Percentiles rank a stretch among this genome's conserved stretches.
Evolutionary conservation across 306 rosid genomes (phyloP).

Genomic region (Myrica gale): DNA sequence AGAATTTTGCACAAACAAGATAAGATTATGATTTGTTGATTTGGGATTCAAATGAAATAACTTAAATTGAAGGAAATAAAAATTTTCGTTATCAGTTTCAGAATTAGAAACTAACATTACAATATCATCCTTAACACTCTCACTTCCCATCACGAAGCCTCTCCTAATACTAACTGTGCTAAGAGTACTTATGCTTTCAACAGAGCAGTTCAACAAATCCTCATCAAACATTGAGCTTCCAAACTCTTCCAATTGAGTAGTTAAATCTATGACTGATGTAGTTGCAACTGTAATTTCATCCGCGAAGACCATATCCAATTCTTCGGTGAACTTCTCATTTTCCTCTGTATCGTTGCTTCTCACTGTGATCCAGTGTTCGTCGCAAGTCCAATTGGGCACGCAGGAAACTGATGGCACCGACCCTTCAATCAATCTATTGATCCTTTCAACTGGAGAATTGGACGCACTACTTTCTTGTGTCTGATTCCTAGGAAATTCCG

Average conservation of each 20-base stretch:
- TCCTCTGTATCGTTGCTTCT: slow-evolving; percentile 31
- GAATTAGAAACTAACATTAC: slow-evolving; percentile 19
- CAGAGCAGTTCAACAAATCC: slow-evolving; percentile 23
- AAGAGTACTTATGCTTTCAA: neutral
- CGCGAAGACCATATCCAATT: neutral
- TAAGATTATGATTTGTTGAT: neutral
- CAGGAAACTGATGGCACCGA: slow-evolving; percentile 11
- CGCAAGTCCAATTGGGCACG: slow-evolving; percentile 28
- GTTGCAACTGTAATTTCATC: slow-evolving; percentile 11
- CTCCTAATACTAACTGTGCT: neutral
- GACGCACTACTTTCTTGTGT: slow-evolving; percentile 17
- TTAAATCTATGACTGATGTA: neutral
- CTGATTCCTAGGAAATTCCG: slow-evolving; percentile 15
- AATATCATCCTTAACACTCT: slow-evolving; percentile 18
- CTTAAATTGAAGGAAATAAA: slow-evolving; percentile 1
- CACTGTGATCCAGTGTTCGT: slow-evolving; percentile 44
- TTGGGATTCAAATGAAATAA: neutral
- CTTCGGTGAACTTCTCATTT: neutral
- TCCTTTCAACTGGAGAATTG: slow-evolving; percentile 36
- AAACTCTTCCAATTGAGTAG: slow-evolving; percentile 16
- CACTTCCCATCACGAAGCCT: slow-evolving; percentile 14
- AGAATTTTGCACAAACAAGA: neutral
- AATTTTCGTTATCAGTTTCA: slow-evolving; percentile 13
- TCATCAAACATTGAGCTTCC: slow-evolving; percentile 19
- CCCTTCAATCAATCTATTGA: slow-evolving; percentile 28